These are phyloP conservation scores for Sanguinoderma infundibulare DNA, from an alignment of 1,284 basidiomycete genomes.

Conservation along the genomic window DNA sequence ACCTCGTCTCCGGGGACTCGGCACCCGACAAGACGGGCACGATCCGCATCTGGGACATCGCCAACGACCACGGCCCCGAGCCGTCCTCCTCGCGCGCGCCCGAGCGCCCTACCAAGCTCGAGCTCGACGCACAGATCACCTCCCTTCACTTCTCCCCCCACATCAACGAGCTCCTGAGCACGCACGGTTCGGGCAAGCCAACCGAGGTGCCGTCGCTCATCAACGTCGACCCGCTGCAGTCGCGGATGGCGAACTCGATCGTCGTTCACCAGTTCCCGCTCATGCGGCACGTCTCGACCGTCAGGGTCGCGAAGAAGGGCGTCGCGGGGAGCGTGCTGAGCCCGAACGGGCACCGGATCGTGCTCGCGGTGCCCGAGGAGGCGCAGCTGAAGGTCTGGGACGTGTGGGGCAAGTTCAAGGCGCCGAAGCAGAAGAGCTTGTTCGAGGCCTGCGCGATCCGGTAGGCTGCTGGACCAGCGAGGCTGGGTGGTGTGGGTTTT, in stretches of 20 bases:
- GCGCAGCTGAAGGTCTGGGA: constrained; percentile 56
- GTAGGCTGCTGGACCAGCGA: constrained; percentile 3
- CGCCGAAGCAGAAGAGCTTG: constrained; percentile 39
- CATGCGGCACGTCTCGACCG: constrained; percentile 47
- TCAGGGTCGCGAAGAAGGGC: constrained; percentile 44
- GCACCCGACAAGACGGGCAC: constrained; percentile 63
- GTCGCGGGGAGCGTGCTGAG: constrained; percentile 52
- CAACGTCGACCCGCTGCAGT: constrained; percentile 5
- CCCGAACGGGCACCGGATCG: constrained; percentile 50
- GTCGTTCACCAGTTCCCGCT: constrained; percentile 61
- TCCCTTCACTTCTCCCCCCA: constrained; percentile 86
- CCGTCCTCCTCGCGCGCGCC: constrained; percentile 52
- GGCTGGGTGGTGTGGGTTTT: not conserved
- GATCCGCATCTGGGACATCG: constrained; percentile 73
- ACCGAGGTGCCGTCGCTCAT: constrained; percentile 11
- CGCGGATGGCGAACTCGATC: constrained; percentile 48
- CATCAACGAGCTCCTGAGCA: constrained; percentile 87
- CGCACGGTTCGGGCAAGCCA: constrained; percentile 61
- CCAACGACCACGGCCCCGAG: constrained; percentile 52
- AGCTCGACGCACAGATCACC: constrained; percentile 74
- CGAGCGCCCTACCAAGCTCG: constrained; percentile 48
- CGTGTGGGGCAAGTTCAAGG: constrained; percentile 57
- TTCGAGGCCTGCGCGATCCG: constrained; percentile 23
- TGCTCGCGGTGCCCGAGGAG: constrained; percentile 52
- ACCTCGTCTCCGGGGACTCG: constrained; percentile 86